Evolutionary conservation across 345 rosid genomes (phyloP).

Genomic region (Eucalyptus curtisii): DNA sequence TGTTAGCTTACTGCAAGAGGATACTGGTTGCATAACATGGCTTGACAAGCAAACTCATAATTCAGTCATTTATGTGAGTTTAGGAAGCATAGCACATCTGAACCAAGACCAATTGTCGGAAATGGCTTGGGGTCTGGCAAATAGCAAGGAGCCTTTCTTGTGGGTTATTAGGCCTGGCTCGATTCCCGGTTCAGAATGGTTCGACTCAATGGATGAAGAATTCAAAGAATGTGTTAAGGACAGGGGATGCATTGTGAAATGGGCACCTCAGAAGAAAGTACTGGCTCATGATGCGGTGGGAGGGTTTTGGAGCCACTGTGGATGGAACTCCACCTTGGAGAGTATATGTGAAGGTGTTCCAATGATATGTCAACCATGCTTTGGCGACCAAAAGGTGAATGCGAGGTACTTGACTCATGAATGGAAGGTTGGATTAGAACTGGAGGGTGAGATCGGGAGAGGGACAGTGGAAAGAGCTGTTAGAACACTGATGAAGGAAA

Average conservation of each 20-base stretch:
- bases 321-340: conserved; percentile 47
- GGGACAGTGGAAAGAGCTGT: conserved; percentile 10
- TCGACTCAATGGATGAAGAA: background rate
- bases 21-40: conserved; percentile 4
- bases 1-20: conserved; percentile 6
- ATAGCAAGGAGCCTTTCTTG: conserved; percentile 14
- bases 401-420: conserved; percentile 28
- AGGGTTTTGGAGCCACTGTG: conserved; percentile 38
- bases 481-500: conserved; percentile 11
- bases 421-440: conserved; percentile 26
- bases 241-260: conserved; percentile 26
- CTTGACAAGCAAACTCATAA: conserved; percentile 6
- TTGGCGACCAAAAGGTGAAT: conserved; percentile 25
- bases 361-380: conserved; percentile 22
- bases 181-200: background rate
- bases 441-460: conserved; percentile 11
- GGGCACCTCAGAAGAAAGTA: conserved; percentile 37
- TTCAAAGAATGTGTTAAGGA: conserved; percentile 4
- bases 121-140: conserved; percentile 12
- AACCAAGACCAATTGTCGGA: background rate
- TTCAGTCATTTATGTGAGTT: conserved; percentile 4
- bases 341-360: conserved; percentile 32
- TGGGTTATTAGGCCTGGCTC: conserved; percentile 5
- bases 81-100: conserved; percentile 2
- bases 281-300: conserved; percentile 20